Evolutionary conservation across 1,139 yeast species (phyloP).

Genomic region (Candida freyschussii): DNA sequence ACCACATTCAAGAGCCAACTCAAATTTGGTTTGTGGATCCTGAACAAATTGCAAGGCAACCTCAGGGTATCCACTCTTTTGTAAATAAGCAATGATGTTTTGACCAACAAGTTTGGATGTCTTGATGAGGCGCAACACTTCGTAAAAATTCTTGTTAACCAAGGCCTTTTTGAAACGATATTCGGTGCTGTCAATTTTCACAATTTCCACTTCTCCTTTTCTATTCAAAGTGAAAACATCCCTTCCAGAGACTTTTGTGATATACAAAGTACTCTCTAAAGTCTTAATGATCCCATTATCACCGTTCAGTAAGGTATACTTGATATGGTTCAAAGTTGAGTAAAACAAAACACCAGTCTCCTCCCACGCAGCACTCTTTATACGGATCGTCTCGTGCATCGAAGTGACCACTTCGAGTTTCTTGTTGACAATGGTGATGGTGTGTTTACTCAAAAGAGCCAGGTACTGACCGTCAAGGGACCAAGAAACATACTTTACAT

Average conservation of each 20-base stretch:
- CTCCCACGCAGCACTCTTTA: constrained; percentile 98
- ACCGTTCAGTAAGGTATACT: constrained; percentile 88
- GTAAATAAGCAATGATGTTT: constrained; percentile 90
- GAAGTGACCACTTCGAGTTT: constrained; percentile 75
- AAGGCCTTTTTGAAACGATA: constrained; percentile 93
- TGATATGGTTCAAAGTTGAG: constrained; percentile 92
- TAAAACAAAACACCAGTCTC: constrained; percentile 87
- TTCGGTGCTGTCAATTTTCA: constrained; percentile 91
- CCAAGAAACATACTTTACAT: constrained; percentile 87
- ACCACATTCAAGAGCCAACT: constrained; percentile 90
- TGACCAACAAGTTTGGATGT: constrained; percentile 94
- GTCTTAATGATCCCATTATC: constrained; percentile 94
- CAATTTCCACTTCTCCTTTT: constrained; percentile 74
- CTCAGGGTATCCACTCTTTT: constrained; percentile 93
- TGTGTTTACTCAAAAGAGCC: constrained; percentile 89
- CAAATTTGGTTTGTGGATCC: constrained; percentile 95
- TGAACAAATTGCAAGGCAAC: constrained; percentile 92
- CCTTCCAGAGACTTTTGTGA: constrained; percentile 65
- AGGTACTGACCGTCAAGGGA: constrained; percentile 82
- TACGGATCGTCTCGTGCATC: constrained; percentile 93
- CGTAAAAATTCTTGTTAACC: constrained; percentile 84
- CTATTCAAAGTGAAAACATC: constrained; percentile 80
- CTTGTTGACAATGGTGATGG: constrained; percentile 81
- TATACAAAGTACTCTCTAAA: constrained; percentile 83
- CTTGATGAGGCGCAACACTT: constrained; percentile 84